A percentile compares a stretch with the other conserved stretches of the same genome.
These are phyloP conservation scores for Coleophoma crateriformis DNA, from an alignment of 2,329 filamentous ascomycete species.

Conservation along the genomic window DNA sequence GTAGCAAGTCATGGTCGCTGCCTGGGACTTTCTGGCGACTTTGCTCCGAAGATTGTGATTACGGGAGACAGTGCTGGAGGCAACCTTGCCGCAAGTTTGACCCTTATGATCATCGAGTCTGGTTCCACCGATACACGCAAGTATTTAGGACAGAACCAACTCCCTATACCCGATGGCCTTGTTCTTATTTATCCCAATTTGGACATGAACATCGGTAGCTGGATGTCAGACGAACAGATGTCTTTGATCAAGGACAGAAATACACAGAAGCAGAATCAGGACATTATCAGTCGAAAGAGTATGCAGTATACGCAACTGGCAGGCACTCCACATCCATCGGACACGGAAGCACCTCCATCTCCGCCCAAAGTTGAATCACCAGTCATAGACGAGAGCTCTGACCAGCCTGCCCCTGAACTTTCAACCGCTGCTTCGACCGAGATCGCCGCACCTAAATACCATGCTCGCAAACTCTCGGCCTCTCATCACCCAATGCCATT, in stretches of 20 bases:
- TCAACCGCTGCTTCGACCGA: background rate
- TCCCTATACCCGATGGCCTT: constrained; percentile 74
- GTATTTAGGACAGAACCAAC: constrained; percentile 48
- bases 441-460: constrained; percentile 12
- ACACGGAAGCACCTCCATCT: constrained; percentile 46
- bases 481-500: constrained; percentile 55
- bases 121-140: constrained; percentile 49
- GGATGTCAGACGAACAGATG: constrained; percentile 99
- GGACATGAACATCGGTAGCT: constrained; percentile 97
- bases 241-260: constrained; percentile 80
- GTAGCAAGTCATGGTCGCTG: constrained; percentile 68
- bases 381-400: background rate
- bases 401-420: background rate
- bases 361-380: constrained; percentile 26
- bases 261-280: constrained; percentile 70
- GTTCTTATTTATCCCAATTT: constrained; percentile 84
- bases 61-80: constrained; percentile 80
- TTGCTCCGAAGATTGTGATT: constrained; percentile 62
- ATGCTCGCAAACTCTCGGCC: constrained; percentile 7
- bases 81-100: constrained; percentile 73
- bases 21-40: constrained; percentile 64
- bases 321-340: constrained; percentile 75
- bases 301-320: constrained; percentile 83
- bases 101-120: constrained; percentile 84
- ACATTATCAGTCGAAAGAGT: constrained; percentile 76